These are phyloP conservation scores for Boletus eberwhitei DNA, from an alignment of 768 basidiomycete species.

Conservation along the genomic window DNA sequence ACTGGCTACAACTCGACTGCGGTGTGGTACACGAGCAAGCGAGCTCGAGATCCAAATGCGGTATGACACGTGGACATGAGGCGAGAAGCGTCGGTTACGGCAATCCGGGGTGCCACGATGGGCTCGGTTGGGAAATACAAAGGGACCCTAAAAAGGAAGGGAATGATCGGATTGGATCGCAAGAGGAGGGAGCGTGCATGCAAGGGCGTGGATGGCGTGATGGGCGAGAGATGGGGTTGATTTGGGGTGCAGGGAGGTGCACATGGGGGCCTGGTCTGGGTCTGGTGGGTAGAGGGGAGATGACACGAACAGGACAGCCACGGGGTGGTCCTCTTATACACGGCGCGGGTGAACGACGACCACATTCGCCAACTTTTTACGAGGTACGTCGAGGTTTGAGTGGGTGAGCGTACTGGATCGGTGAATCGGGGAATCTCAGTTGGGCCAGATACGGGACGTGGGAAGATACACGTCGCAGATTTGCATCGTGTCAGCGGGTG, in stretches of 20 bases:
- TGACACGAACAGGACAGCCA: conserved; percentile 22
- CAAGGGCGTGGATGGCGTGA: conserved; percentile 22
- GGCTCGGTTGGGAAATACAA: conserved; percentile 19
- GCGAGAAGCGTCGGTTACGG: conserved; percentile 17
- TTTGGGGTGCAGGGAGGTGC: conserved; percentile 28
- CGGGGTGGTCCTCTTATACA: conserved; percentile 21
- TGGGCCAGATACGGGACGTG: conserved; percentile 21
- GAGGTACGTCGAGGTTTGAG: conserved; percentile 6
- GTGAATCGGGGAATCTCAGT: conserved; percentile 29
- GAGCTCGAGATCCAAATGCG: conserved; percentile 20
- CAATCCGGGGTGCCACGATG: conserved; percentile 31
- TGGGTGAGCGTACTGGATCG: conserved; percentile 15
- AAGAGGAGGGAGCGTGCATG: conserved; percentile 17
- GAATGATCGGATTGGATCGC: no score
- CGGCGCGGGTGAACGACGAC: no score
- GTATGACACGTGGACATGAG: conserved; percentile 28
- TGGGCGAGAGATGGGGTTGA: conserved; percentile 5
- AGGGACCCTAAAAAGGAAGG: conserved; percentile 10
- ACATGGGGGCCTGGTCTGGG: conserved; percentile 19
- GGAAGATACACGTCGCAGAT: conserved; percentile 29
- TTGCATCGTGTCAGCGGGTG: conserved; percentile 31
- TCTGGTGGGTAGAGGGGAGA: conserved; percentile 28
- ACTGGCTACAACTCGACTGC: conserved; percentile 26
- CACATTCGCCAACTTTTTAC: no score
- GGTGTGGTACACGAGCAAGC: conserved; percentile 16